Percentiles rank a stretch among this genome's conserved stretches.
phyloP scores from a whole-genome alignment of 106 monocot genomes.

The Alisma plantagoaquatica region DNA sequence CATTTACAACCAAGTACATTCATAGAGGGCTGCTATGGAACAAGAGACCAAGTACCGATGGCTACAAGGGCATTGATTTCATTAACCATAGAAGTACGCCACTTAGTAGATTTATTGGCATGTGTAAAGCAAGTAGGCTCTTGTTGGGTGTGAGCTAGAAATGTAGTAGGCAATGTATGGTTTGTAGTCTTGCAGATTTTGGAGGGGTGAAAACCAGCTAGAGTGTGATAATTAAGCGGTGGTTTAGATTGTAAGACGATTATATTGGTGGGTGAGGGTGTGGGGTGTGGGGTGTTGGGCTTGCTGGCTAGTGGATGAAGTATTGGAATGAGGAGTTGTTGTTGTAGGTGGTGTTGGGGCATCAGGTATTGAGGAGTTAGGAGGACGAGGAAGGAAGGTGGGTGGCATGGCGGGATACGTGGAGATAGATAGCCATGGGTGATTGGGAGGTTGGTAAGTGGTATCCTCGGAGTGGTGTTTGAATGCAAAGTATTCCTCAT shows the following conservation, averaged over 20 bases:
- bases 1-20: too few species aligned
- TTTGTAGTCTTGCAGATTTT: neutral
- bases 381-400: neutral
- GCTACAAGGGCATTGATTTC: neutral
- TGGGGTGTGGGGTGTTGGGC: too few species aligned
- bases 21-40: neutral
- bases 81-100: neutral
- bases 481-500: neutral
- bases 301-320: neutral
- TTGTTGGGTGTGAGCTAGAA: too few species aligned
- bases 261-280: too few species aligned
- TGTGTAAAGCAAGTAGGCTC: neutral
- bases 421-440: too few species aligned
- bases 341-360: too few species aligned
- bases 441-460: neutral
- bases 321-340: neutral
- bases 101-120: neutral
- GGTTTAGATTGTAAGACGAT: neutral
- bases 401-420: neutral
- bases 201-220: neutral
- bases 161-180: neutral
- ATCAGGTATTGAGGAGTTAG: neutral
- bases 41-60: neutral
- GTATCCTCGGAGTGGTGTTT: neutral
- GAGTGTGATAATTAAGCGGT: neutral